Evolutionary conservation across 768 basidiomycete species (phyloP).

Genomic region (Asterophora parasitica): DNA sequence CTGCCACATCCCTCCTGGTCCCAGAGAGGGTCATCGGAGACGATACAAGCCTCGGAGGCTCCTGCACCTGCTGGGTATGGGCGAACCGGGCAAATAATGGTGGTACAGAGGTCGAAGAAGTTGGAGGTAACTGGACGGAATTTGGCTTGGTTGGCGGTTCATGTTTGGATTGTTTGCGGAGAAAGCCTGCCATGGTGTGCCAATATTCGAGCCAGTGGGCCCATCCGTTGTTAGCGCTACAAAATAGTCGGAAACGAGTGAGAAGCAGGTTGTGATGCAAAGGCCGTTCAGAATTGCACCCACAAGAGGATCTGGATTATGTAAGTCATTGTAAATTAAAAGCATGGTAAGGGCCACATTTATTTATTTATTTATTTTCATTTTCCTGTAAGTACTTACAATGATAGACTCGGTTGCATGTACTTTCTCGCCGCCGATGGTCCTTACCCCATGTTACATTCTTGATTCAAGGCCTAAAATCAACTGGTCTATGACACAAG

Average conservation of each 20-base stretch:
- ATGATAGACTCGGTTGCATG: too few relatives aligned
- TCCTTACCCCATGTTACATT: constrained; percentile 13
- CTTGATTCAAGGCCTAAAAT: constrained; percentile 12
- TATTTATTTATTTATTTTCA: too few relatives aligned
- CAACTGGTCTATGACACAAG: constrained; percentile 56
- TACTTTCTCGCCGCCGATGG: constrained; percentile 9
- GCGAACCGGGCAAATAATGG: constrained; percentile 41
- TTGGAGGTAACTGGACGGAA: constrained; percentile 10
- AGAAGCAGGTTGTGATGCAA: constrained; percentile 2
- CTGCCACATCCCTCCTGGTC: constrained; percentile 21
- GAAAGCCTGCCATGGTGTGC: constrained; percentile 47
- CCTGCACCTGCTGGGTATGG: constrained; percentile 18
- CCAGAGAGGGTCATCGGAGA: constrained; percentile 32
- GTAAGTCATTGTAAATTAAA: neutral
- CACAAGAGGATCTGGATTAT: neutral
- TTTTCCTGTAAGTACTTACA: too few relatives aligned
- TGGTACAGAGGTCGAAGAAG: constrained; percentile 22
- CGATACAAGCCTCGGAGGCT: constrained; percentile 29
- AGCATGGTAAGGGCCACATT: too few relatives aligned
- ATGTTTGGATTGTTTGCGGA: constrained; percentile 46
- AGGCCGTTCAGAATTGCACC: constrained; percentile 1
- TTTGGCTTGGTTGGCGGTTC: constrained; percentile 19
- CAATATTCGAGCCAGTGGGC: constrained; percentile 3
- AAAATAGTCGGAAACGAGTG: neutral
- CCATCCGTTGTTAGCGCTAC: constrained; percentile 7